Evolutionary conservation across 768 basidiomycete species (phyloP).

Genomic region (Lyophyllum semitale): DNA sequence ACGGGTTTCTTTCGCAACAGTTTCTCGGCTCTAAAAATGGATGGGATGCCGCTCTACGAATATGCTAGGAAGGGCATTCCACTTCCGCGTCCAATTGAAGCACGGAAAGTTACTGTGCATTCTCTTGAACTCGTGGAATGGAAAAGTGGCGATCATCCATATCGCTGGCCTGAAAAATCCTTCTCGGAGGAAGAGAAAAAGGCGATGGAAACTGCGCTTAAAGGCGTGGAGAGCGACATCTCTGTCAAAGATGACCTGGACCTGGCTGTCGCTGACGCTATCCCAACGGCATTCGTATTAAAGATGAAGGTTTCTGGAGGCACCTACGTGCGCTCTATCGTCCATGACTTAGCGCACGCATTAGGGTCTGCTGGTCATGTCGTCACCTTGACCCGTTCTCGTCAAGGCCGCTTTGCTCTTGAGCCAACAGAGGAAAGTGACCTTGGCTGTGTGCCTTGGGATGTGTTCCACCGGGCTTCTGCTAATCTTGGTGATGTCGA

Average conservation of each 20-base stretch:
- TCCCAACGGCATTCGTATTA: slow-evolving; percentile 81
- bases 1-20: slow-evolving; percentile 39
- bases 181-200: slow-evolving; percentile 69
- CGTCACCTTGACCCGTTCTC: slow-evolving; percentile 84
- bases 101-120: slow-evolving; percentile 81
- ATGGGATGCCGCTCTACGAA: slow-evolving; percentile 92
- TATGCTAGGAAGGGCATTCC: slow-evolving; percentile 92
- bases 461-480: slow-evolving; percentile 65
- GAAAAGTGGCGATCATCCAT: slow-evolving; percentile 75
- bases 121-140: slow-evolving; percentile 79
- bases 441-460: slow-evolving; percentile 70
- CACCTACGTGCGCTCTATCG: slow-evolving; percentile 94
- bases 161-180: slow-evolving; percentile 72
- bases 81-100: slow-evolving; percentile 91
- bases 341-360: slow-evolving; percentile 87
- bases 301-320: slow-evolving; percentile 95
- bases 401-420: slow-evolving; percentile 81
- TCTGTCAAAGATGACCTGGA: slow-evolving; percentile 44
- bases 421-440: slow-evolving; percentile 52
- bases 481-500: slow-evolving; percentile 54
- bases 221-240: slow-evolving; percentile 43
- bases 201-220: slow-evolving; percentile 67
- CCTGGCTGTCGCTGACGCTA: slow-evolving; percentile 27
- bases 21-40: slow-evolving; percentile 98
- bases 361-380: slow-evolving; percentile 92